Conservation (phyloP, 805 yeast species). For the Zygotorulaspora florentina region DNA sequence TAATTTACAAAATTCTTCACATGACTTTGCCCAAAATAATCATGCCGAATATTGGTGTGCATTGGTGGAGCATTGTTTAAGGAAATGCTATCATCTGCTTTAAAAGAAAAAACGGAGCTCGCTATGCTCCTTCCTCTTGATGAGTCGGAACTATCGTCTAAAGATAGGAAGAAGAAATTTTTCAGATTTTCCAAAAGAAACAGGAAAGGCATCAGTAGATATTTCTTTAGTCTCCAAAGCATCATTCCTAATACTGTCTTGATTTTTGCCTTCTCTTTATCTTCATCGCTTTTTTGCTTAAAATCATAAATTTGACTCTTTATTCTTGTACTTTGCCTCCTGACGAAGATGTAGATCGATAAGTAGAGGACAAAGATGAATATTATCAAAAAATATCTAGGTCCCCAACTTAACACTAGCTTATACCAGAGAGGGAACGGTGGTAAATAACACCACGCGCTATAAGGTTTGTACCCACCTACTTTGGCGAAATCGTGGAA, state of each 20-base stretch:
- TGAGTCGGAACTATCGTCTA: conserved; percentile 19
- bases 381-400: conserved; percentile 64
- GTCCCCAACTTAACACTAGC: conserved; percentile 73
- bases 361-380: conserved; percentile 61
- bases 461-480: conserved; percentile 56
- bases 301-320: conserved; percentile 37
- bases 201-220: conserved; percentile 9
- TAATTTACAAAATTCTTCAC: background rate
- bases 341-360: conserved; percentile 68
- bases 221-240: background rate
- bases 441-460: conserved; percentile 79
- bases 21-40: background rate
- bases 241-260: conserved; percentile 2
- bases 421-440: conserved; percentile 69
- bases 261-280: conserved; percentile 3
- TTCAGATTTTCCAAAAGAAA: conserved; percentile 11
- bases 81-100: conserved; percentile 1
- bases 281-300: conserved; percentile 12
- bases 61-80: background rate
- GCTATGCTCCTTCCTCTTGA: conserved; percentile 5
- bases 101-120: conserved; percentile 2
- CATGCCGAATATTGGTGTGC: background rate
- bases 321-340: conserved; percentile 53
- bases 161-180: conserved; percentile 22
- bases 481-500: conserved; percentile 26